Base-by-base conservation (phyloP, 2,329 filamentous ascomycete species). In the Ophiobolus disseminans region DNA sequence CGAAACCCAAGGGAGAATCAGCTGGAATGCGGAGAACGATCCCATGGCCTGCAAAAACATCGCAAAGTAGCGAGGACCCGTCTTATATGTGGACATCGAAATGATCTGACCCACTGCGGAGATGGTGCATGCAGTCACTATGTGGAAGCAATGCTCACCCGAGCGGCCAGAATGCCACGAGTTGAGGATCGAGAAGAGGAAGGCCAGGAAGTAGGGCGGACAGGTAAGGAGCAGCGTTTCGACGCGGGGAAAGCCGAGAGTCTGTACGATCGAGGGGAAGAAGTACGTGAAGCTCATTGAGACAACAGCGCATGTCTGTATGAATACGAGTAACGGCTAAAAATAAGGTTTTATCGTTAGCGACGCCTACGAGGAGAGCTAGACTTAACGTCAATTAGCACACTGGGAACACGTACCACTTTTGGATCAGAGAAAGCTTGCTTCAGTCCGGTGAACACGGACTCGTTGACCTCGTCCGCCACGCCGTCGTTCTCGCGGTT, bases 261-360 rank as follows among this genome's bases (percentile, higher is more conserved):
- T 85, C 22, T 81, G 74, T 1, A 86, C 80, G 41, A 87, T 85
- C 0, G 77, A 81, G 0, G 84, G 84, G 69, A 86, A 86, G 72
- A 86, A 86, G 62, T 86, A 86, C 36, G 85, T 82, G 59, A 86
- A 86, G 1, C 53, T 59, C 57, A 60, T 60, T 1, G 47, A 52
- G n/a, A 77, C 72, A 25, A 76, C 73, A 5, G 76, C 79, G n/a
- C 76, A 60, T 46, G 83, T 81, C 58, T 84, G 81, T 2, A 84
- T 68, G 17, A 84, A 68, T 1, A 81, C 75, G 3, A 53, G 45
- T 1, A 53, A 16, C 6, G 50, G 50, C 50, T 53, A 16, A 17
- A 3, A 17, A 16, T 4, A 25, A 9, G 13, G 30, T 19, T n/a
- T n/a, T n/a, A n/a, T n/a, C n/a, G n/a, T n/a, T n/a, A n/a, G n/a